Evolutionary conservation across 352 stramenopile species (phyloP), one percentile per base, ranked within the genome.

Genomic region (Paralagenidium karlingii): DNA sequence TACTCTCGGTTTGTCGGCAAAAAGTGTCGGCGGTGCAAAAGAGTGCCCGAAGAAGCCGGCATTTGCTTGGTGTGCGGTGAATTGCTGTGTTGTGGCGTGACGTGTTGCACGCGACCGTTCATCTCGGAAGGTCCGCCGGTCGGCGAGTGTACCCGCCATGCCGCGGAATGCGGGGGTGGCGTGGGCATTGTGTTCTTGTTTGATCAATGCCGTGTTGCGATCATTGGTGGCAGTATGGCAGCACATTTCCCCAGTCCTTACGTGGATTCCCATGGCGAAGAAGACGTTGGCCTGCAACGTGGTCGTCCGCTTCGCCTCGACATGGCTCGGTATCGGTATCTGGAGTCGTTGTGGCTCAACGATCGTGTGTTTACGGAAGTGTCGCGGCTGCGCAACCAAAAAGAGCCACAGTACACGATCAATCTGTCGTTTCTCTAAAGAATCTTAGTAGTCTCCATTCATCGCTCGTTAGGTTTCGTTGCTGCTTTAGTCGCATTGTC

Each of bases 181-280:
- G 60, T 91, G 13, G 79, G 77, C 8, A 79, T 89, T 13, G 60
- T 93, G 43, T 59, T 93, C 13, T 39, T 93, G 51, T 59, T 93
- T 1, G 77, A 91, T 36, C 75, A 91, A 40, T 93, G 79, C 45
- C 77, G 77, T 13, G 71, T 91, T 16, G 71, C 76, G 29, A 58
- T 91, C 56, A 58, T 93, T 25, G 75, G 75, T 15, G 79, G 79
- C 22, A 88, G 68, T 40, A 91, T 90, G 79, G 75, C 73, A 8
- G 77, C 79, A 19, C 74, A 93, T 34, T 93, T 91, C 29, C 77
- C 75, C 24, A 77, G 75, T 32, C 75, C 75, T 27, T 93, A 93
- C 47, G 79, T 93, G 19, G 79, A 93, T 16, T 60, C 71, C 3
- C 73, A 91, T 30, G 79, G 79, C 19, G 79, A 93, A 56, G 79